Conservation (phyloP, 2,329 filamentous ascomycete species). For the Beauveria asiatica region DNA sequence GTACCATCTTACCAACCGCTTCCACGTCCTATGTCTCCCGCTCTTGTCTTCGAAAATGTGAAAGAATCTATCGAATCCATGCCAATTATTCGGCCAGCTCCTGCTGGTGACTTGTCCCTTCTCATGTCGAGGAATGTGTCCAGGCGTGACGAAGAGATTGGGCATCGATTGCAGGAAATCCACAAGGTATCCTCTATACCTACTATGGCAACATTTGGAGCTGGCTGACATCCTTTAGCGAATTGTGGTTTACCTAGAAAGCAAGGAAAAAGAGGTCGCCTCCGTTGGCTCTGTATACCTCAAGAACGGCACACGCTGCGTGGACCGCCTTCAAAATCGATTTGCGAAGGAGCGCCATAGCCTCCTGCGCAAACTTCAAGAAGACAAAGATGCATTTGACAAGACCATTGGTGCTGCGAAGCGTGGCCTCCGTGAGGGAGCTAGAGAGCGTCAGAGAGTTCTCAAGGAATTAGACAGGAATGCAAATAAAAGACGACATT, state of each 20-base stretch:
- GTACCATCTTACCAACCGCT: background rate
- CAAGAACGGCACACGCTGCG: background rate
- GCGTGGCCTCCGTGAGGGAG: background rate
- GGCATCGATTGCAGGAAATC: background rate
- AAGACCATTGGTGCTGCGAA: background rate
- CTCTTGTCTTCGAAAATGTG: background rate
- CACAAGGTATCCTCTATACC: background rate
- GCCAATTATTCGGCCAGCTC: background rate
- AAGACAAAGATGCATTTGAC: background rate
- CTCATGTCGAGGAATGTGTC: background rate
- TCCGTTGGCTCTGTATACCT: background rate
- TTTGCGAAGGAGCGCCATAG: background rate
- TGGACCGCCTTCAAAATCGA: background rate
- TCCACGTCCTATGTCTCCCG: background rate
- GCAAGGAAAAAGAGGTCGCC: background rate
- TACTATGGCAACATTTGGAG: no score
- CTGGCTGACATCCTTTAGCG: background rate
- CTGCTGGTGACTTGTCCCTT: background rate
- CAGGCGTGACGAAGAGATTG: background rate
- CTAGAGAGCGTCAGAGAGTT: background rate
- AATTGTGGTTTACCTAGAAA: background rate
- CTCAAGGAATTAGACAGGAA: constrained; percentile 1
- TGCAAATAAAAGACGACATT: background rate
- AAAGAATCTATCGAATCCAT: background rate
- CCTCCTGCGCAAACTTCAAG: background rate